Percentiles rank a stretch among this genome's conserved stretches.
These are phyloP conservation scores for Xanthoparmelia taractica DNA, from an alignment of 495 filamentous ascomycete genomes.

Conservation along the genomic window DNA sequence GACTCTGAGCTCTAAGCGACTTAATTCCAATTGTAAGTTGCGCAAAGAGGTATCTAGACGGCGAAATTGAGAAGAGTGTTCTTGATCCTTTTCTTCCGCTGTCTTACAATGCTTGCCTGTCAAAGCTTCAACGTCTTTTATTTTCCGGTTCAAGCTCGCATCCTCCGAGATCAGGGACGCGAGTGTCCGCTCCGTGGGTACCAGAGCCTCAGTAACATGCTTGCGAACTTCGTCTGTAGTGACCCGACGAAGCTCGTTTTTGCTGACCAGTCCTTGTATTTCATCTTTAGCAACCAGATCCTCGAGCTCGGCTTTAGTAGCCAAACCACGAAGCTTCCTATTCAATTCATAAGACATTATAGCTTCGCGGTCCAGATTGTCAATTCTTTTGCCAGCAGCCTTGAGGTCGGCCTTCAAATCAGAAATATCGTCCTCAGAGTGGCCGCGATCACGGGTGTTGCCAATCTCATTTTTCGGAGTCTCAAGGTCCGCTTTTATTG, in stretches of 20 bases:
- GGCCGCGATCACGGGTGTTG: neutral
- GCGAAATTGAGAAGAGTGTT: neutral
- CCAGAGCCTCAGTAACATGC: conserved; percentile 2
- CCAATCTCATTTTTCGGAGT: neutral
- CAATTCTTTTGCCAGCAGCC: neutral
- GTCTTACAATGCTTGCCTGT: neutral
- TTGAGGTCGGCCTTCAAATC: conserved; percentile 1
- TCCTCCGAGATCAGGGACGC: neutral
- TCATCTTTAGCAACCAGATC: neutral
- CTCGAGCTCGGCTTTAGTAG: neutral
- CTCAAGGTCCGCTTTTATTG: neutral
- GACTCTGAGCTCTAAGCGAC: neutral
- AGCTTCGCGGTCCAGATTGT: neutral
- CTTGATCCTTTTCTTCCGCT: neutral
- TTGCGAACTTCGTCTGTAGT: conserved; percentile 3
- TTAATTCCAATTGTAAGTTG: neutral
- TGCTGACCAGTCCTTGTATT: neutral
- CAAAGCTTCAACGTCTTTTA: neutral
- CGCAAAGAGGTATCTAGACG: neutral
- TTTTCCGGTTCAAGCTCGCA: neutral
- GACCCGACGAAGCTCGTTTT: neutral
- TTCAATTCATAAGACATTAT: neutral
- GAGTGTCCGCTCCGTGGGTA: neutral
- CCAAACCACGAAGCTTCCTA: neutral
- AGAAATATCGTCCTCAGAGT: neutral